Evolutionary conservation across 768 basidiomycete genomes (phyloP).

Genomic region (Pulveroboletus sp.): DNA sequence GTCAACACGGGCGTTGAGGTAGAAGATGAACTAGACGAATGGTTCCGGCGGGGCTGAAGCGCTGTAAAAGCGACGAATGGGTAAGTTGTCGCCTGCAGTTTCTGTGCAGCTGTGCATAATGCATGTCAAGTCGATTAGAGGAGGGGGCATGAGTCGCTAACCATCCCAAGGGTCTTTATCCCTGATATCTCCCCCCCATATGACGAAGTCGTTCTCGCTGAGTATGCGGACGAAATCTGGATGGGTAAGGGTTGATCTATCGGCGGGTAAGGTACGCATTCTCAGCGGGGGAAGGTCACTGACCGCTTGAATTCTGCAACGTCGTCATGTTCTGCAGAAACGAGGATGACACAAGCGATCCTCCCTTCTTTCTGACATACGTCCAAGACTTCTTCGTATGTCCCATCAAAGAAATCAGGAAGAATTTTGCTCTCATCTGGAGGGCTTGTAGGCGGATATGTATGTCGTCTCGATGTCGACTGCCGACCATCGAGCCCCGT

Average conservation of each 20-base stretch:
- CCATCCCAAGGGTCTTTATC: conserved; percentile 79
- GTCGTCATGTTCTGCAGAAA: conserved; percentile 89
- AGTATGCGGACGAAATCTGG: conserved; percentile 62
- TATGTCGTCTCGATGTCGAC: conserved; percentile 36
- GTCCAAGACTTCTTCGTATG: conserved; percentile 77
- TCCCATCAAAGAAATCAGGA: conserved; percentile 76
- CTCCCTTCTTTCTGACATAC: conserved; percentile 64
- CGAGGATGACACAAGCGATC: conserved; percentile 76
- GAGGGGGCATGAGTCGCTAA: conserved; percentile 22
- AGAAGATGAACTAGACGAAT: conserved; percentile 30
- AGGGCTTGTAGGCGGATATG: conserved; percentile 24
- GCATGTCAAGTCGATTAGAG: background rate
- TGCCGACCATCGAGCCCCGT: conserved; percentile 40
- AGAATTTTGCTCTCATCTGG: conserved; percentile 45
- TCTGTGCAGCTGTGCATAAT: conserved; percentile 46
- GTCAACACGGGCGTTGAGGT: conserved; percentile 53
- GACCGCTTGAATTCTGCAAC: conserved; percentile 82
- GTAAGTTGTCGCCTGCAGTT: conserved; percentile 83
- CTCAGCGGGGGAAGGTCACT: conserved; percentile 10
- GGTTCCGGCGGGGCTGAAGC: conserved; percentile 65
- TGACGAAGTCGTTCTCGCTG: conserved; percentile 67
- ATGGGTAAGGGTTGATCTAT: conserved; percentile 72
- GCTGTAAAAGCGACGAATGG: conserved; percentile 92
- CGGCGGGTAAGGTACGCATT: background rate
- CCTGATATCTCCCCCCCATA: conserved; percentile 92